phyloP scores from a whole-genome alignment of 495 filamentous ascomycete species.

The Entonaema liquescens region DNA sequence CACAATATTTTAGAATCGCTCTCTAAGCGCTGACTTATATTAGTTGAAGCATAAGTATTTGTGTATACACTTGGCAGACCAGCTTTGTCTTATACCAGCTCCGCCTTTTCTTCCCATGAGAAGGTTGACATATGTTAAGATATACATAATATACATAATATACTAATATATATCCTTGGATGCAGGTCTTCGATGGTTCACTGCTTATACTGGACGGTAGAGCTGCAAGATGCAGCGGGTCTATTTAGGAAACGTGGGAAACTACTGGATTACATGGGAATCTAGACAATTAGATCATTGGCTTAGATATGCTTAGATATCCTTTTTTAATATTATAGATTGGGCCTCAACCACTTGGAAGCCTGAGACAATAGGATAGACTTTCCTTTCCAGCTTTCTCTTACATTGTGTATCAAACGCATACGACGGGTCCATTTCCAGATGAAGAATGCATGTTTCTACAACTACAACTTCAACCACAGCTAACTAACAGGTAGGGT shows the following conservation, averaged over 20 bases:
- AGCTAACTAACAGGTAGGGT: neutral
- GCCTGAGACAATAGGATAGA: neutral
- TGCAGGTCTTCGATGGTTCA: neutral
- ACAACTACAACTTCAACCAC: too few relatives aligned
- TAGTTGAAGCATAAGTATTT: neutral
- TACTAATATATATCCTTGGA: neutral
- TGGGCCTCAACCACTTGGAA: neutral
- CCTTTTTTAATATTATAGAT: neutral
- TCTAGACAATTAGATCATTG: neutral
- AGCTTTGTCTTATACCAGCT: neutral
- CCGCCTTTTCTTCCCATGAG: too few relatives aligned
- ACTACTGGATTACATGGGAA: neutral
- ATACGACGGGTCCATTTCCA: neutral
- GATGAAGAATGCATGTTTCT: too few relatives aligned
- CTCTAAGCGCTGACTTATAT: constrained; percentile 8
- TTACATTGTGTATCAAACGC: neutral
- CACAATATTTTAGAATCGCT: neutral
- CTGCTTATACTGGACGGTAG: neutral
- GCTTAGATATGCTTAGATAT: neutral
- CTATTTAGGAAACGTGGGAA: neutral
- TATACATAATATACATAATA: neutral
- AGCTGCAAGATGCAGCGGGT: constrained; percentile 1
- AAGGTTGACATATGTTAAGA: too few relatives aligned
- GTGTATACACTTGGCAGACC: neutral
- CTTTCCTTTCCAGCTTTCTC: neutral